phyloP scores from a whole-genome alignment of 164 flowering plant genomes.

The Aristolochia fimbriata region DNA sequence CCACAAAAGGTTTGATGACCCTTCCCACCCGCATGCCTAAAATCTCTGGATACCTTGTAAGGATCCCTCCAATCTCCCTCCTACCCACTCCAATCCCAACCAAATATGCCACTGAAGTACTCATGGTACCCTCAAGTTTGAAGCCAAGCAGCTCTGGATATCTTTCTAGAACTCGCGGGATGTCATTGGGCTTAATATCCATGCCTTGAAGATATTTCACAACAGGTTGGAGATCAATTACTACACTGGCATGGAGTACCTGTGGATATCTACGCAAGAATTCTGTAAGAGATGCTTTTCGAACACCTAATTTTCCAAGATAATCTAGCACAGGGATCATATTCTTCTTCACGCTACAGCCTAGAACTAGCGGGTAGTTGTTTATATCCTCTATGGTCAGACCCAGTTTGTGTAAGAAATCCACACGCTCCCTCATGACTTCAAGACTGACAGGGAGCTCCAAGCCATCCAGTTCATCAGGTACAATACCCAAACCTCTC shows the following conservation, averaged over 20 bases:
- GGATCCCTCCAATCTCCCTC: conserved; percentile 69
- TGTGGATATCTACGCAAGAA: conserved; percentile 85
- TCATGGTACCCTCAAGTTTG: conserved; percentile 97
- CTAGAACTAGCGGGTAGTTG: conserved; percentile 88
- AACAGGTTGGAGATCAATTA: conserved; percentile 90
- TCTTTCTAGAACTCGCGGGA: conserved; percentile 74
- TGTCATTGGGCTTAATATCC: conserved; percentile 71
- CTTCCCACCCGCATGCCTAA: conserved; percentile 92
- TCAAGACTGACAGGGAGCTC: conserved; percentile 89
- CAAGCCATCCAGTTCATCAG: conserved; percentile 89
- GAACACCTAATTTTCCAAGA: conserved; percentile 82
- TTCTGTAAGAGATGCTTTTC: conserved; percentile 58
- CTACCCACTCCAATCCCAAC: conserved; percentile 90
- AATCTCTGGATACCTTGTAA: conserved; percentile 76
- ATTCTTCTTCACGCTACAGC: conserved; percentile 95
- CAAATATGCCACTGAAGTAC: conserved; percentile 95
- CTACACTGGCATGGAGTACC: conserved; percentile 91
- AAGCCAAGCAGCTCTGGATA: conserved; percentile 91
- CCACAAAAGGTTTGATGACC: conserved; percentile 88
- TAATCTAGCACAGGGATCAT: conserved; percentile 97
- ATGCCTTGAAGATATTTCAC: conserved; percentile 81
- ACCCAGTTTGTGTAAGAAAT: conserved; percentile 79
- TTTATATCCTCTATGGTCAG: conserved; percentile 81
- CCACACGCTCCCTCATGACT: conserved; percentile 89
- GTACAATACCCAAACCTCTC: conserved; percentile 60